Conservation (phyloP, 1,284 basidiomycete species). For the Athelia sp. region DNA sequence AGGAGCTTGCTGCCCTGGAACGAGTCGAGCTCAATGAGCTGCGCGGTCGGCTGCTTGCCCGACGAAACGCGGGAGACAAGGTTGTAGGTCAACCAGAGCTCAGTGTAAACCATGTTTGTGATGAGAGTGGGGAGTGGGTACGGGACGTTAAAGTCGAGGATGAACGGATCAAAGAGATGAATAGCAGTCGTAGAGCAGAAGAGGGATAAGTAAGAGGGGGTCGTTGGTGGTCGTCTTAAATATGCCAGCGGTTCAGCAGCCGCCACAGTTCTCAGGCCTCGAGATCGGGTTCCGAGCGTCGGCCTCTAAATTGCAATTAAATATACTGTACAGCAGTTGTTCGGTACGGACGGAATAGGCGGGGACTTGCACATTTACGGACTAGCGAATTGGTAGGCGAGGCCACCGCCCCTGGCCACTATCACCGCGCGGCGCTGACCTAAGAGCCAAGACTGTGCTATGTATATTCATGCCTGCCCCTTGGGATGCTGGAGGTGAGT, state of each 20-base stretch:
- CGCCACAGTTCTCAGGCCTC: too few species aligned
- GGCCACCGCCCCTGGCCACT: too few species aligned
- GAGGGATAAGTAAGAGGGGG: neutral
- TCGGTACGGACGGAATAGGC: too few species aligned
- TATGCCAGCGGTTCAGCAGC: neutral
- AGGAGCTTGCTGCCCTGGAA: constrained; percentile 30
- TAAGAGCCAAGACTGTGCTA: too few species aligned
- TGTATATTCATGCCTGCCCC: too few species aligned
- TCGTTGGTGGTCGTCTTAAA: neutral
- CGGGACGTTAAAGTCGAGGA: neutral
- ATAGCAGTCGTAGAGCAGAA: neutral
- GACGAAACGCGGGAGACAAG: constrained; percentile 31
- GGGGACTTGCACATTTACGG: too few species aligned
- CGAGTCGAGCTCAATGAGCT: constrained; percentile 38
- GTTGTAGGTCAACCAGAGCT: constrained; percentile 44
- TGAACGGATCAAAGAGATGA: neutral
- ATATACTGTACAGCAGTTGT: too few species aligned
- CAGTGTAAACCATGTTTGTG: constrained; percentile 16
- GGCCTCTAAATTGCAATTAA: too few species aligned
- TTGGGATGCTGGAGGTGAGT: too few species aligned
- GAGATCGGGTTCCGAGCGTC: too few species aligned
- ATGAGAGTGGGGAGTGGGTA: neutral
- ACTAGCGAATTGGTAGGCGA: too few species aligned
- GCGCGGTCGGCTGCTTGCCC: constrained; percentile 32
- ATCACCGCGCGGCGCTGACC: too few species aligned